Evolutionary conservation across 768 basidiomycete genomes (phyloP), one percentile per base, ranked within the genome.

Genomic region (Tylopilus subfusipes): DNA sequence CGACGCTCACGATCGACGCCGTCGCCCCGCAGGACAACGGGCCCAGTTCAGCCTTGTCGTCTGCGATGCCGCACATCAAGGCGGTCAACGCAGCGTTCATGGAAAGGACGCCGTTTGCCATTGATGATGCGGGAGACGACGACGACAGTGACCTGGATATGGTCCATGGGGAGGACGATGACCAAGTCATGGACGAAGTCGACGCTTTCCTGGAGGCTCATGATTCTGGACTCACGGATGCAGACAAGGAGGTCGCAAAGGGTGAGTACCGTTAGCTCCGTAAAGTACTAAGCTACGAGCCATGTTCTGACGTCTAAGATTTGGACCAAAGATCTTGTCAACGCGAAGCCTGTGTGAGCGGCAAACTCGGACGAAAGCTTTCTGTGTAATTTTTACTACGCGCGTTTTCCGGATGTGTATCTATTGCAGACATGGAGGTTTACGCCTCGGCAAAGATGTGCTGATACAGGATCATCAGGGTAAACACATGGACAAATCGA

Each of bases 171-270:
- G 82, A 78, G 47, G 84, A 82, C 43, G 85, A 86, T 52, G 85
- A 87, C 57, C 83, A 83, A 53, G 91, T 95, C 44, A 81, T 98
- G 85, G 91, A 95, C 64, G 94, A 96, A 78, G 90, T 94, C 51
- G 93, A 96, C 65, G 93, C 93, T 0, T 96, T 96, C 80, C 76
- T 98, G 42, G 93, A 97, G 64, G 94, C 91, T 3, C 90, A 98
- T 68, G 94, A 93, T 72, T 84, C 88, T 8, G 90, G 90, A 18
- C 74, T 93, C 50, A 84, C 86, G 4, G 87, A 89, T 55, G 89
- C 84, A 4, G 88, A 93, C 63, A 83, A 86, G 68, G 81, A 83
- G 59, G 79, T 88, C 21, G 88, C 87, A 8, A 85, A 86, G 72
- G 90, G 89, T 88, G 58, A 57, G 79, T 14, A 33, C n/a, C n/a